Evolutionary conservation across 2,329 filamentous ascomycete genomes (phyloP), one percentile per base, ranked within the genome.

Genomic region (Coniochaeta sp.): DNA sequence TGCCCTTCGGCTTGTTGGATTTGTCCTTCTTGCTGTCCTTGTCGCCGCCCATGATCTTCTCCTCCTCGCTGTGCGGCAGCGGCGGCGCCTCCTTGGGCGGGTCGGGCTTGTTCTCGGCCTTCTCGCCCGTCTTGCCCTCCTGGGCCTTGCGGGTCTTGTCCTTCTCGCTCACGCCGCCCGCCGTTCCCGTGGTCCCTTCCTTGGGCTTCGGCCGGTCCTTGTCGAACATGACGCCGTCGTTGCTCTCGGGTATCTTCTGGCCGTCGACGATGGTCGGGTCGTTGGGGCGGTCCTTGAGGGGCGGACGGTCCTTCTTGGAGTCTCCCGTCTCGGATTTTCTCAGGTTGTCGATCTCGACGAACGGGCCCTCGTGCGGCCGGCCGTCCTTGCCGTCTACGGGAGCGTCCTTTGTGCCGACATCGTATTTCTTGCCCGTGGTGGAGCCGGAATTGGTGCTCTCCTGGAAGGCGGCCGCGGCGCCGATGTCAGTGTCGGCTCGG

Each of bases 341-440:
- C 56, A 65, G 58, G 62, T 67, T 64, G 61, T 81, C 77, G 17
- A 79, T 82, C 63, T 87, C 85, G 60, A 93, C 86, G 69, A 85
- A 88, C 6, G 95, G 95, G 1, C 95, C 95, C 22, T 88, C 85
- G 71, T 97, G 93, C 55, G 95, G 95, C 76, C 93, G 95, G 55
- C 95, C 95, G 76, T 98, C 95, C 68, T 89, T 89, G 54, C 93
- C 93, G 72, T 98, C 95, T 22, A 97, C 88, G 0, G 93, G 93
- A 60, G 90, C 91, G 77, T 95, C 88, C 72, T 92, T 92, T 60
- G 77, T 81, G 34, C 79, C 78, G 10, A 76, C 61, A 32, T 71
- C 69, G 58, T 70, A 69, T 58, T 75, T 75, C 62, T 75, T 76
- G 28, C 67, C 64, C 50, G 64, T 10, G 10, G 3, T 9, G 8